A percentile compares a stretch with the other conserved stretches of the same genome.
phyloP scores from a whole-genome alignment of 2,329 filamentous ascomycete species.

The Talaromyces albobiverticillius region DNA sequence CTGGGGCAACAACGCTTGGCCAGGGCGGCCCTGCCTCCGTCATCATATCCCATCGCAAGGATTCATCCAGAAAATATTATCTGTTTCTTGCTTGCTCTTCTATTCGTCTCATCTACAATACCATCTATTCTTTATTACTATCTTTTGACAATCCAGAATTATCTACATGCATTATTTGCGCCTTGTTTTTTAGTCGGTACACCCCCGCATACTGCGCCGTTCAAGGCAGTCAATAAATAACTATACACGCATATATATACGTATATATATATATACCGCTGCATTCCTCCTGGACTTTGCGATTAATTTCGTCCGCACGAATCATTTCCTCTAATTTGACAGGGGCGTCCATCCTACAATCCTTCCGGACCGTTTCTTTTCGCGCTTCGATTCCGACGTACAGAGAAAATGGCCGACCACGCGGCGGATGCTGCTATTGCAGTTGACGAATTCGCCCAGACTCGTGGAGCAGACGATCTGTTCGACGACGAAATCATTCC shows the following conservation, averaged over 20 bases:
- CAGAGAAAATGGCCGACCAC: slow-evolving; percentile 11
- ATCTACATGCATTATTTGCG: too few species aligned
- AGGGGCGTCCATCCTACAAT: neutral
- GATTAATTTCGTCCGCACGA: neutral
- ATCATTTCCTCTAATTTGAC: neutral
- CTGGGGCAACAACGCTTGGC: too few species aligned
- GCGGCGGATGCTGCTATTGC: slow-evolving; percentile 20
- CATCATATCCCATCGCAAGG: too few species aligned
- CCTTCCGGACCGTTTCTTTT: neutral
- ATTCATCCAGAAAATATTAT: too few species aligned
- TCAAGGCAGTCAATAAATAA: too few species aligned
- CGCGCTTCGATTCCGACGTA: neutral
- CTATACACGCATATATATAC: too few species aligned
- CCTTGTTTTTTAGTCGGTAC: too few species aligned
- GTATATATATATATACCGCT: neutral
- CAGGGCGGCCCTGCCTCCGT: too few species aligned
- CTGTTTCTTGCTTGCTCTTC: too few species aligned
- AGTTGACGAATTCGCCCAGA: slow-evolving; percentile 50
- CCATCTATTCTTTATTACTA: neutral
- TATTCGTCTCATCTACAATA: too few species aligned
- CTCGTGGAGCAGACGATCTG: slow-evolving; percentile 48
- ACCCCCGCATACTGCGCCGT: too few species aligned
- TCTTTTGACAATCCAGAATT: too few species aligned
- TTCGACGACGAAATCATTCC: slow-evolving; percentile 52
- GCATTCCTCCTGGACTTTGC: neutral